Conservation (phyloP, 495 filamentous ascomycete species). For the Aspergillus leporis region DNA sequence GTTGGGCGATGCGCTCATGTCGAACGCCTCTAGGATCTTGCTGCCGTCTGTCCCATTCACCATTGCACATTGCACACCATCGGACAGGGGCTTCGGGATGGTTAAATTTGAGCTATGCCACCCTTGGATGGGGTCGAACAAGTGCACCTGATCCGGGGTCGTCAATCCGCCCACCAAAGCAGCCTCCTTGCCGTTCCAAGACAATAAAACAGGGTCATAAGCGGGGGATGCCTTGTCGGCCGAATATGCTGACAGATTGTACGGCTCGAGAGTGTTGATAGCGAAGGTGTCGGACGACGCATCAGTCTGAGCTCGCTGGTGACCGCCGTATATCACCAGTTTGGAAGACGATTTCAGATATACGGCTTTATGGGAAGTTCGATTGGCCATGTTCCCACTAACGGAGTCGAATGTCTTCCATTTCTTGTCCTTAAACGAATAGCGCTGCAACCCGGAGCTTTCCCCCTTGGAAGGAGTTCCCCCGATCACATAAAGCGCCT, state of each 20-base stretch:
- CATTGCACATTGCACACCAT: conserved; percentile 62
- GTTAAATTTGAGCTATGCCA: conserved; percentile 67
- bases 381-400: conserved; percentile 61
- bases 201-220: conserved; percentile 68
- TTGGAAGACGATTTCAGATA: conserved; percentile 70
- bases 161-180: conserved; percentile 74
- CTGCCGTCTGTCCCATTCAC: conserved; percentile 73
- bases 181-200: conserved; percentile 71
- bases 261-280: conserved; percentile 62
- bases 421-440: conserved; percentile 67
- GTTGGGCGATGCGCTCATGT: conserved; percentile 78
- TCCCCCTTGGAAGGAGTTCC: conserved; percentile 56
- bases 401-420: conserved; percentile 70
- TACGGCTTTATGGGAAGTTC: conserved; percentile 70
- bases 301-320: conserved; percentile 51
- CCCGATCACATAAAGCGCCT: conserved; percentile 82
- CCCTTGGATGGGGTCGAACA: conserved; percentile 51
- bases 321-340: conserved; percentile 82
- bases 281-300: conserved; percentile 75
- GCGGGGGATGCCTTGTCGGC: conserved; percentile 60
- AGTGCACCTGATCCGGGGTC: conserved; percentile 66
- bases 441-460: conserved; percentile 83
- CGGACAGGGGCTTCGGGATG: conserved; percentile 57
- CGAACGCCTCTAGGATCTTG: conserved; percentile 80
- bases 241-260: conserved; percentile 51